A percentile compares a stretch with the other conserved stretches of the same genome.
Evolutionary conservation across 2,329 filamentous ascomycete genomes (phyloP).

Genomic region (Pseudocercospora fuligena): DNA sequence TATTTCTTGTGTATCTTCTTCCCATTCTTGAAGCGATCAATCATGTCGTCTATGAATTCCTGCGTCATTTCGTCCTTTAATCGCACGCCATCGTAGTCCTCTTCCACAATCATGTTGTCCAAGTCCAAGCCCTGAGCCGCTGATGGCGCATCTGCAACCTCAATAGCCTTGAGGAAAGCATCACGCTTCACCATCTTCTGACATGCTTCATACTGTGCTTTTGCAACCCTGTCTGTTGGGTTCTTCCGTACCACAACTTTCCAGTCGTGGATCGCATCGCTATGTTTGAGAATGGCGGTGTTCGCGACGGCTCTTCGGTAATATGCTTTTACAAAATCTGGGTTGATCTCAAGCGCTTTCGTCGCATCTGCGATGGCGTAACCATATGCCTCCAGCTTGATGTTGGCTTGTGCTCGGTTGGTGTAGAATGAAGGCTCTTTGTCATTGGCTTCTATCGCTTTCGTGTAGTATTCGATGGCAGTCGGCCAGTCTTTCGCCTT

Average conservation of each 20-base stretch:
- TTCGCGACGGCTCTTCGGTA: conserved; percentile 92
- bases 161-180: conserved; percentile 93
- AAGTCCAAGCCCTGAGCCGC: conserved; percentile 89
- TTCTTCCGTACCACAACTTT: conserved; percentile 87
- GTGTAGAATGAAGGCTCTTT: conserved; percentile 84
- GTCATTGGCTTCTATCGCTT: conserved; percentile 46
- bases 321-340: conserved; percentile 90
- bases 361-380: conserved; percentile 90
- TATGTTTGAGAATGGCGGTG: conserved; percentile 85
- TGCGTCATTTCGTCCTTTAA: conserved; percentile 86
- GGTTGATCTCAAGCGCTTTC: conserved; percentile 87
- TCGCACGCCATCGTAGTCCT: conserved; percentile 80
- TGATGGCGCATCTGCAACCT: conserved; percentile 88
- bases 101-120: conserved; percentile 80
- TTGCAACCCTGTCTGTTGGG: conserved; percentile 86
- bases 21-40: conserved; percentile 89
- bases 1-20: conserved; percentile 97
- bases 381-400: conserved; percentile 94
- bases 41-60: conserved; percentile 98
- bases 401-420: conserved; percentile 93
- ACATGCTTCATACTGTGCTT: conserved; percentile 87
- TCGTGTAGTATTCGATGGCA: conserved; percentile 81
- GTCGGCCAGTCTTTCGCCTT: conserved; percentile 81
- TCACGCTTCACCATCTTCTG: conserved; percentile 91
- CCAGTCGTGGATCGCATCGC: conserved; percentile 90